A percentile compares a stretch with the other conserved stretches of the same genome.
These are phyloP conservation scores for Beauveria sp. DNA, from an alignment of 2,329 filamentous ascomycete genomes.

Conservation along the genomic window DNA sequence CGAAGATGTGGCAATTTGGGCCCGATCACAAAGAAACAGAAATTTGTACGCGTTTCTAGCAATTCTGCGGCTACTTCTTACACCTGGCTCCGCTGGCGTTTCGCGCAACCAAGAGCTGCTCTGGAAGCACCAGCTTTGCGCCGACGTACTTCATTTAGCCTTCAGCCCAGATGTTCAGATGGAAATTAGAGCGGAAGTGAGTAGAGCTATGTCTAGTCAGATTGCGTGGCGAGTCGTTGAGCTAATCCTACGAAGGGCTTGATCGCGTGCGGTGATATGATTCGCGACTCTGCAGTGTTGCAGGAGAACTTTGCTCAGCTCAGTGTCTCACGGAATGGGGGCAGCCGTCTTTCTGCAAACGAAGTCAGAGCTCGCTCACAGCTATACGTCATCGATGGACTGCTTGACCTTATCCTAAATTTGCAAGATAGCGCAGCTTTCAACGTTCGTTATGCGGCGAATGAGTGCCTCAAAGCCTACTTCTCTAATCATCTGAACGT, in stretches of 20 bases:
- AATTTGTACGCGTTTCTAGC: constrained; percentile 87
- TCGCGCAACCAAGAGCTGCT: constrained; percentile 78
- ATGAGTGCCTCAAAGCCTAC: constrained; percentile 88
- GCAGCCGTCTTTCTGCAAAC: constrained; percentile 26
- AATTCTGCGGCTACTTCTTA: constrained; percentile 78
- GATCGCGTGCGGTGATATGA: constrained; percentile 78
- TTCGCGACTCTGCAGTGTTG: constrained; percentile 68
- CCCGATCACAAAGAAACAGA: constrained; percentile 70
- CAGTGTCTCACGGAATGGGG: constrained; percentile 56
- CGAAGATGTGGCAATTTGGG: constrained; percentile 63
- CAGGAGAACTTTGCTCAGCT: constrained; percentile 88
- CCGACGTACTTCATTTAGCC: constrained; percentile 72
- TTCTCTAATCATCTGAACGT: constrained; percentile 76
- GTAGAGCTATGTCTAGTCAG: constrained; percentile 15
- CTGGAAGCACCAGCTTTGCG: constrained; percentile 72
- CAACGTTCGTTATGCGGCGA: constrained; percentile 75
- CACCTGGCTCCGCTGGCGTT: constrained; percentile 71
- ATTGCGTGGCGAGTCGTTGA: constrained; percentile 4
- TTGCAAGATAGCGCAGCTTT: constrained; percentile 60
- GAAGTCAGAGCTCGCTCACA: constrained; percentile 46
- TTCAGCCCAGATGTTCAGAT: constrained; percentile 68
- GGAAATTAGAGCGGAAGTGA: constrained; percentile 73
- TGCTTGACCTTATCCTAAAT: constrained; percentile 74
- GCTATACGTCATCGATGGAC: constrained; percentile 87
- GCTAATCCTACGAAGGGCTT: constrained; percentile 47